Conservation (phyloP, 1,284 basidiomycete species). For the Vanrija sp. region DNA sequence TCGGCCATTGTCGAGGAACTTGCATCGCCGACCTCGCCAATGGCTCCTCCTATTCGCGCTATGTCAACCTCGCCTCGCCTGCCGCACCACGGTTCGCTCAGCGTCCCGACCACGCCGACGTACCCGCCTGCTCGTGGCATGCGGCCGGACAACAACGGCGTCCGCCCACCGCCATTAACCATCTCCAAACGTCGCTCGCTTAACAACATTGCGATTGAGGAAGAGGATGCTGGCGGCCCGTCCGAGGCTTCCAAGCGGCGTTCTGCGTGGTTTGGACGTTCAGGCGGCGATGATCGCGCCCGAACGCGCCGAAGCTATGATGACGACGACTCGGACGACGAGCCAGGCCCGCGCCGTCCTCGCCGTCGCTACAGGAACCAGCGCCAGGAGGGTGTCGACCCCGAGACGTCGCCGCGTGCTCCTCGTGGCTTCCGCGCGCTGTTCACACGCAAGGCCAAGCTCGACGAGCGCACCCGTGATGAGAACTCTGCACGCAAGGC, state of each 20-base stretch:
- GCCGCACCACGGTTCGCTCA: background rate
- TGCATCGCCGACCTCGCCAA: slow-evolving; percentile 5
- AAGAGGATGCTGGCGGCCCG: slow-evolving; percentile 16
- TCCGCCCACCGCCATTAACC: slow-evolving; percentile 28
- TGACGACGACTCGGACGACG: background rate
- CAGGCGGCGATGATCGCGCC: background rate
- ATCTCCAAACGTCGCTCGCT: slow-evolving; percentile 38
- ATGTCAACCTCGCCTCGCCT: slow-evolving; percentile 7
- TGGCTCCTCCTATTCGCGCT: slow-evolving; percentile 4
- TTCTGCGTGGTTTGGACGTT: slow-evolving; percentile 9
- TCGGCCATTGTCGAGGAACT: slow-evolving; percentile 27
- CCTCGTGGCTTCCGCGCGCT: slow-evolving; percentile 10
- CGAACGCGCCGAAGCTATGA: no score
- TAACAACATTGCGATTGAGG: slow-evolving; percentile 29
- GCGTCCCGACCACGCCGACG: background rate
- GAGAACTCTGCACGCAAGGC: slow-evolving; percentile 45
- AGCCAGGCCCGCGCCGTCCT: background rate
- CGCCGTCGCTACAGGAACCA: no score
- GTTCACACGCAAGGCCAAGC: slow-evolving; percentile 18
- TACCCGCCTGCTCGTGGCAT: slow-evolving; percentile 10
- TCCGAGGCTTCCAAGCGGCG: slow-evolving; percentile 2
- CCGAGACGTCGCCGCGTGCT: background rate
- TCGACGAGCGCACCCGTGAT: slow-evolving; percentile 24
- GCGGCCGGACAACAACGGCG: slow-evolving; percentile 23
- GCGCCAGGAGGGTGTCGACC: no score